Evolutionary conservation across 2,329 filamentous ascomycete species (phyloP), one percentile per base, ranked within the genome.

Genomic region (Phyllosticta paracitricarpa): DNA sequence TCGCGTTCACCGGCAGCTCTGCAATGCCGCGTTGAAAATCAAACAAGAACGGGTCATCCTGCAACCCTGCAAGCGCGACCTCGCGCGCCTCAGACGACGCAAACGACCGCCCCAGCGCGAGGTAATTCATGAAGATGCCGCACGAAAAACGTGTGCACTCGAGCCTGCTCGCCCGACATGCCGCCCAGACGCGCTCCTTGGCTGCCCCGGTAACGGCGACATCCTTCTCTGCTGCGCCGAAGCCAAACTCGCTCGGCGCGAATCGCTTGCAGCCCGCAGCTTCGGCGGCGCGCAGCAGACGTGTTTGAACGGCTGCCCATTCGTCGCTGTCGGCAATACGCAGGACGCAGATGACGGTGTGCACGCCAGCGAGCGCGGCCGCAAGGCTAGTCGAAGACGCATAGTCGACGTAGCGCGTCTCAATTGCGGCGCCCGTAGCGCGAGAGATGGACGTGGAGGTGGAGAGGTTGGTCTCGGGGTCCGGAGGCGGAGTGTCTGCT

Each of bases 261-360:
- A 82, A 84, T 53, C 82, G 76, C 63, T 76, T 73, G 9, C 83
- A 77, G 0, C 80, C 79, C 2, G 77, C 78, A 55, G 72, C 71
- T 64, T 81, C 79, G 1, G 78, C 76, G 2, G 81, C 81, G 35
- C 74, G 75, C 33, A 76, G 75, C 1, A 83, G 72, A 1, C 72
- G 72, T 9, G 79, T 75, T 63, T 84, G 78, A 10, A 75, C 64
- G 7, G 63, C 62, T n/a, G 66, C 62, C 64, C 64, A 69, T 10
- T 68, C 66, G 28, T 64, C 61, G n/a, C 17, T 63, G 60, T 58
- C 67, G 56, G 62, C 65, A 63, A 57, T 64, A 35, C 40, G 68
- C 64, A 59, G 70, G 57, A 63, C 67, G 58, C 63, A 30, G 54
- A 70, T 64, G 24, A 73, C 64, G 2, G 66, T 69, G 52, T 72